Evolutionary conservation across 805 yeast species (phyloP), one percentile per base, ranked within the genome.

Genomic region (Sungouiozyma intestinalis): DNA sequence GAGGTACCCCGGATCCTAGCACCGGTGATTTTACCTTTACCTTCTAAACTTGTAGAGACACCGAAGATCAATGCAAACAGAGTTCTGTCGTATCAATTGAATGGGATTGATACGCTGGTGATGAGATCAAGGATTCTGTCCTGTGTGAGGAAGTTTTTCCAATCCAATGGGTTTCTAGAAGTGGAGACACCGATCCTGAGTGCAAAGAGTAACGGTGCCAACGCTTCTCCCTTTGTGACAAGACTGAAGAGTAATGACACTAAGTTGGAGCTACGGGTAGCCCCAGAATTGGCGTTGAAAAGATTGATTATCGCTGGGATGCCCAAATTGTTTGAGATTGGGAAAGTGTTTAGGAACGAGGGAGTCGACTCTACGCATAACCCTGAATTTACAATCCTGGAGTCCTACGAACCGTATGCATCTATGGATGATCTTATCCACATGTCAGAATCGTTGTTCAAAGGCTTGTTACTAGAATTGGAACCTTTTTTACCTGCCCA

Each of bases 251-350:
- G 64, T 16, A 46, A 46, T 2, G 46, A 47, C 2, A 40, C 53
- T 1, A 64, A 65, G 11, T 61, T 86, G 7, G 79, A 75, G 42
- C 60, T 92, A 36, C 66, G 98, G 35, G 90, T 92, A 2, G 97
- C 98, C 0, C 98, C 98, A 0, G 98, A 90, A 55, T 64, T 92
- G 33, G 92, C 96, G 96, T 71, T 92, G 42, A 92, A 92, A 56
- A 73, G 83, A 48, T 63, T 92, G 40, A 74, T 87, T 2, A 77
- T 90, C 29, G 72, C 85, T 6, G 98, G 98, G 1, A 77, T 88
- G 53, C 94, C 88, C 50, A 77, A 74, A 49, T 80, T 92, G 2
- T 92, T 76, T 60, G 97, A 92, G 55, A 75, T 92, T 41, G 97
- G 97, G 0, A 72, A 74, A 41, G 79, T 72, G 37, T 92, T 88